Evolutionary conservation across 2,329 filamentous ascomycete species (phyloP), one percentile per base, ranked within the genome.

Genomic region (Cordyceps militaris): DNA sequence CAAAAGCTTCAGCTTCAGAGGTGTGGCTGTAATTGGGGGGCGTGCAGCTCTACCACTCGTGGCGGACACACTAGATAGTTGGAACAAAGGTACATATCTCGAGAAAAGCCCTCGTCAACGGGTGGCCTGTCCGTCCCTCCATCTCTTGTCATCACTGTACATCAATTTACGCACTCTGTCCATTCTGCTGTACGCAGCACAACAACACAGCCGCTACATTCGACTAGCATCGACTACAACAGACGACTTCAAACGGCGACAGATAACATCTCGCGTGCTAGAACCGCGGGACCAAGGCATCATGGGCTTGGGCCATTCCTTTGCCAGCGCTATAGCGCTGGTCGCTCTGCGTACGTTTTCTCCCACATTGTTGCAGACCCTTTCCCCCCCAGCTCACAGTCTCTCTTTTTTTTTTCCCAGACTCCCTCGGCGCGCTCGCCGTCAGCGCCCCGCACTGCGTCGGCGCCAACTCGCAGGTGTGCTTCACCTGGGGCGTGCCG

Each of bases 401-500:
- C 13, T 9, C 10, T 13, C 24, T 11, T 21, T 21, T 8, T 21
- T 4, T 28, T 30, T 7, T n/a, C 14, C 8, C 30, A 53, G 48
- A 36, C 21, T 26, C 60, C 10, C 53, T 59, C 16, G 59, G 57
- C 11, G 60, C 60, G 19, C 63, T 59, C 6, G 69, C 69, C 48
- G 63, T 63, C 26, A 66, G 69, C 23, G 63, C 66, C 3, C 65
- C 69, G 4, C 70, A 71, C 63, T 83, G 80, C 63, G 73, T 78
- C 43, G 66, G 65, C 3, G 62, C 65, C 52, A 66, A 67, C 34
- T 65, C 63, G 30, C 63, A 70, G n/a, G 67, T 84, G 42, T 85
- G 82, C 69, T 84, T 77, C 69, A 71, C 73, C 59, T 76, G 86
- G 62, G 83, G 74, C 43, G 76, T 85, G 2, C 83, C 84, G 0